Conservation (phyloP, 1,139 yeast species). For the Wickerhamomyces sp. region DNA sequence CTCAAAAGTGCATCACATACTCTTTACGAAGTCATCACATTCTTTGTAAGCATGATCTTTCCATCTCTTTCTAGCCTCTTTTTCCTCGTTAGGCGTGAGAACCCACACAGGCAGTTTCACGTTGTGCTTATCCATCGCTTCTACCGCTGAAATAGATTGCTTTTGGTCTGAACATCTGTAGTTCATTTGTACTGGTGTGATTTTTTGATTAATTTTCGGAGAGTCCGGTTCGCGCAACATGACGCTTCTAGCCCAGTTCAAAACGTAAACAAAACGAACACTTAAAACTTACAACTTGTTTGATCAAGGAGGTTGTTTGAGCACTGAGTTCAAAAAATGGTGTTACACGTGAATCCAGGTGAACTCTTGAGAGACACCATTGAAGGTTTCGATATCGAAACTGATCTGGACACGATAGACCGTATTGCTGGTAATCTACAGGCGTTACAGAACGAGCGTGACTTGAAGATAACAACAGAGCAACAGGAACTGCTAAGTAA, state of each 20-base stretch:
- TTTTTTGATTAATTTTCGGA: no score
- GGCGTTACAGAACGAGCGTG: conserved; percentile 23
- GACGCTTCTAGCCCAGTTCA: no score
- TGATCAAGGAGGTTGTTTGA: no score
- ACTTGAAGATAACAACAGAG: conserved; percentile 27
- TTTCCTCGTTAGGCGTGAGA: conserved; percentile 81
- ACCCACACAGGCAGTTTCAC: conserved; percentile 69
- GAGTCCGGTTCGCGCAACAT: no score
- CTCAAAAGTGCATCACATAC: no score
- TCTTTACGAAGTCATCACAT: conserved; percentile 65
- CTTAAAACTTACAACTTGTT: no score
- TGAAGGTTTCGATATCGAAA: conserved; percentile 46
- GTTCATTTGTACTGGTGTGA: neutral
- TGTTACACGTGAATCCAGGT: conserved; percentile 34
- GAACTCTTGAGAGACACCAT: conserved; percentile 36
- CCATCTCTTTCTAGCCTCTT: conserved; percentile 72
- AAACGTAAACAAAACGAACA: no score
- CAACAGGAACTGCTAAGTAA: conserved; percentile 16
- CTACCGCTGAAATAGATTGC: no score
- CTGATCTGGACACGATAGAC: conserved; percentile 47
- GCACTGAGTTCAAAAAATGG: no score
- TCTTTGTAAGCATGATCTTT: conserved; percentile 65
- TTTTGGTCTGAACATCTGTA: no score
- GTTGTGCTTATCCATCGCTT: conserved; percentile 21
- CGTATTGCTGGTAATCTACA: conserved; percentile 38